Evolutionary conservation across 1,139 yeast species (phyloP), one percentile per base, ranked within the genome.

Genomic region (Sugiyamaella grinbergsii): DNA sequence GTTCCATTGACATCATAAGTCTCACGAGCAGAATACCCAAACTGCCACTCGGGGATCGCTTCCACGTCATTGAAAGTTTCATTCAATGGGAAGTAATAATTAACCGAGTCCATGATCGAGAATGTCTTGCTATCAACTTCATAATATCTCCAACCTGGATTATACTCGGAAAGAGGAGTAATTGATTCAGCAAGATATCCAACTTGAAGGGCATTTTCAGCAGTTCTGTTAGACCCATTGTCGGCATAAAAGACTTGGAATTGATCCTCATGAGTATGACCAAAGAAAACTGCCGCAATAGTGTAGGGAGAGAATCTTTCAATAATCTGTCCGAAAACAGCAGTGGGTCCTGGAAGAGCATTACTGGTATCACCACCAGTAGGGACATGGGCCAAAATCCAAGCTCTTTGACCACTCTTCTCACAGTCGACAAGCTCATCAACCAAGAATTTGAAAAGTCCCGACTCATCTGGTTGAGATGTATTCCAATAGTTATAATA

Each of bases 131-230:
- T 71, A 63, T 84, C 89, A 42, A 84, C 85, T 61, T 81, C 81
- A 62, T 84, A 84, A 68, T 82, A 83, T 65, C 86, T 75, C 86
- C 88, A 84, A 24, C 83, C 76, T 15, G 90, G 90, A 63, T 84
- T 84, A 58, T 72, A 72, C 57, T 80, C 72, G 6, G 72, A 68
- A 58, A 75, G 72, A 8, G 90, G 88, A n/a, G 90, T 82, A 38
- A 84, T 75, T 1, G 87, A 79, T 57, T 81, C 89, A 0, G 79
- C 74, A 49, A 83, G 76, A 83, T 84, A 84, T 0, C 85, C 83
- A 70, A 78, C 71, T 60, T 77, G 76, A 29, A 82, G 60, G 2
- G 79, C 80, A 42, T 74, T 74, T 2, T 70, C 73, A 23, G 71
- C 71, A 11, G 67, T 75, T 81, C 61, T 79, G 16, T 31, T 43